phyloP scores from a whole-genome alignment of 257 asterid species.

The Prunella vulgaris region DNA sequence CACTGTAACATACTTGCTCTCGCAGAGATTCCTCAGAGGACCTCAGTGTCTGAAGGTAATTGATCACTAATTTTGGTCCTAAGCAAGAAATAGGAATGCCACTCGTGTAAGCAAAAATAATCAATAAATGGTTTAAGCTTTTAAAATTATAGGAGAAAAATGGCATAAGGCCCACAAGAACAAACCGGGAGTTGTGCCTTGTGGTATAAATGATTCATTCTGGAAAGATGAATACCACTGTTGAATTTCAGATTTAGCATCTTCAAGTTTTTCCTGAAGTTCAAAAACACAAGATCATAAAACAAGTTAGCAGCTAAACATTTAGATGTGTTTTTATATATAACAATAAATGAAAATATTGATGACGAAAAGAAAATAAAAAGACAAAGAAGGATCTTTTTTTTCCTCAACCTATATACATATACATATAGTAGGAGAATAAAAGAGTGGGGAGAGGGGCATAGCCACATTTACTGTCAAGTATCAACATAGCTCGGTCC shows the following conservation, averaged over 20 bases:
- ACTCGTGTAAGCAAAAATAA: not conserved
- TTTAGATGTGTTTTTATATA: too few species aligned
- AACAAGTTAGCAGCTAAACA: not conserved
- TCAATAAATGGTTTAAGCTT: not conserved
- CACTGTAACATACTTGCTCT: slow-evolving; percentile 65
- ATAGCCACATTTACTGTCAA: too few species aligned
- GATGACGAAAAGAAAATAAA: too few species aligned
- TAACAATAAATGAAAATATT: too few species aligned
- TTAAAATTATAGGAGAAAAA: not conserved
- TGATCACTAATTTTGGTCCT: slow-evolving; percentile 69
- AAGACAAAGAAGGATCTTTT: too few species aligned
- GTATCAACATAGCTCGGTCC: too few species aligned
- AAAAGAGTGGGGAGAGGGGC: too few species aligned
- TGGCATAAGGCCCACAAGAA: slow-evolving; percentile 19
- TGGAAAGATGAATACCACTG: slow-evolving; percentile 92
- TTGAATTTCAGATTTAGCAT: slow-evolving; percentile 76
- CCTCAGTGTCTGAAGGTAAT: slow-evolving; percentile 72
- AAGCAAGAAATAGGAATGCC: slow-evolving; percentile 13
- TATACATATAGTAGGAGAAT: too few species aligned
- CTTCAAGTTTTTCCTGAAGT: slow-evolving; percentile 70
- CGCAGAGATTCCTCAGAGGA: slow-evolving; percentile 85
- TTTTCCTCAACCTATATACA: too few species aligned
- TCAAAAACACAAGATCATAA: slow-evolving; percentile 14
- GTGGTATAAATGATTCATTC: slow-evolving; percentile 63
- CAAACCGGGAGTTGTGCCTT: slow-evolving; percentile 77